Evolutionary conservation across 768 basidiomycete genomes (phyloP).

Genomic region (Fibroporia radiculosa): DNA sequence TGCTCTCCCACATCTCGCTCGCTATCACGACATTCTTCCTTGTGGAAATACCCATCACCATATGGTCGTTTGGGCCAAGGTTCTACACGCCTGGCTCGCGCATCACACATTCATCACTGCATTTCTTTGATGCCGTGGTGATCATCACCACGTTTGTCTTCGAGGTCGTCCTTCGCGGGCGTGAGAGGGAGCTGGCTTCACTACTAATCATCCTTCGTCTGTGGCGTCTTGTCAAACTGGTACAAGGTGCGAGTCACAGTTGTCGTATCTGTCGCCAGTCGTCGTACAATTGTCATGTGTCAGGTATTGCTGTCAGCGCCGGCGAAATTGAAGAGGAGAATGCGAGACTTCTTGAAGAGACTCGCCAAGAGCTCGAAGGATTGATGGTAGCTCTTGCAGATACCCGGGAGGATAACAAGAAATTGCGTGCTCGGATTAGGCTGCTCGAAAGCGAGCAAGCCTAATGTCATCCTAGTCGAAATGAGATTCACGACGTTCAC

Average conservation of each 20-base stretch:
- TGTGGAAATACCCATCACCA: constrained; percentile 62
- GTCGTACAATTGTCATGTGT: not conserved
- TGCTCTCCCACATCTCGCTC: constrained; percentile 55
- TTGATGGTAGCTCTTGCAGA: constrained; percentile 30
- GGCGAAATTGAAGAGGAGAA: constrained; percentile 59
- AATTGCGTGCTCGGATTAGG: constrained; percentile 26
- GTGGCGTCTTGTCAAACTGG: constrained; percentile 75
- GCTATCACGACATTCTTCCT: constrained; percentile 67
- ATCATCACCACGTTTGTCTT: constrained; percentile 69
- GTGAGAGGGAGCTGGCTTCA: constrained; percentile 61
- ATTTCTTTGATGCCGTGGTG: constrained; percentile 66
- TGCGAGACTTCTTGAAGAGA: constrained; percentile 39
- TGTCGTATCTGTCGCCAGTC: no score
- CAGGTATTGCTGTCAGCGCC: constrained; percentile 71
- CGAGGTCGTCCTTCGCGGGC: constrained; percentile 61
- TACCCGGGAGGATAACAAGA: constrained; percentile 45
- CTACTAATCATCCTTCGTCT: constrained; percentile 69
- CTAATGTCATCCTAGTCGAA: not conserved
- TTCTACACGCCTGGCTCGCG: constrained; percentile 58
- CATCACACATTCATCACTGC: constrained; percentile 50
- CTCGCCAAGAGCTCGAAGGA: constrained; percentile 40
- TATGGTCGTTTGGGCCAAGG: constrained; percentile 58
- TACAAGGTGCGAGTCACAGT: constrained; percentile 37
- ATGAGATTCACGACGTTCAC: not conserved
- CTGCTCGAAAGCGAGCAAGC: constrained; percentile 4